Base-by-base conservation (phyloP, 1,139 yeast genomes). In the Lodderomyces pseudojiufengensis region DNA sequence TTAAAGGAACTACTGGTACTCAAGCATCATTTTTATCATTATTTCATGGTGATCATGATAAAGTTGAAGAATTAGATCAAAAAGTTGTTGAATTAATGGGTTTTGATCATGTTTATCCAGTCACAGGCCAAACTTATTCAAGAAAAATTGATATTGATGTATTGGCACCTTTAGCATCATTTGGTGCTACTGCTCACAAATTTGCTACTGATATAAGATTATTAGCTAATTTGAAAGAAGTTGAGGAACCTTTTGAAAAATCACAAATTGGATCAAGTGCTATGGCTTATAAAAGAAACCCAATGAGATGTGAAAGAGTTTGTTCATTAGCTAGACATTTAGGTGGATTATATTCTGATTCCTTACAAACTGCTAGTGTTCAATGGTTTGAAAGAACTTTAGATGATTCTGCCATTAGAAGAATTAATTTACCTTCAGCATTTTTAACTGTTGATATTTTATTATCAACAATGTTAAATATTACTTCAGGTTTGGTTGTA, bases 331-430 rank as follows among this genome's bases (percentile, higher is more conserved):
- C 97, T 20, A 85, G 98, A 72, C 97, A 92, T 63, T 65, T 92
- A 63, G 95, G 95, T 49, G 84, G 95, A 14, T 72, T 88, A 52
- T 84, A 84, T 69, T 87, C 76, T 57, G 97, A 92, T 62, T 95
- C 97, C 36, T 83, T 92, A 50, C 94, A 88, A 65, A 92, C 98
- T 38, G 95, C 97, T 9, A 83, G 96, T 26, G 97, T 94, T 32
- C 99, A 94, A 69, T 94, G 98, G 98, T 92, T 94, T 60, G 98
- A 94, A 72, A 85, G 98, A 73, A 94, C 99, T 29, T 76, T 92
- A 56, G 99, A 94, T 63, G 99, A 94, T 65, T 84, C 95, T 41
- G 98, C 98, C 41, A 92, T 90, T 55, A 84, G 99, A 72, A 83
- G 99, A 72, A 94, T 94, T 52, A 85, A 96, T 24, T 73, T 92